These are phyloP conservation scores for Teratosphaeria pseudoeucalypti DNA, from an alignment of 2,329 filamentous ascomycete species.

Conservation along the genomic window DNA sequence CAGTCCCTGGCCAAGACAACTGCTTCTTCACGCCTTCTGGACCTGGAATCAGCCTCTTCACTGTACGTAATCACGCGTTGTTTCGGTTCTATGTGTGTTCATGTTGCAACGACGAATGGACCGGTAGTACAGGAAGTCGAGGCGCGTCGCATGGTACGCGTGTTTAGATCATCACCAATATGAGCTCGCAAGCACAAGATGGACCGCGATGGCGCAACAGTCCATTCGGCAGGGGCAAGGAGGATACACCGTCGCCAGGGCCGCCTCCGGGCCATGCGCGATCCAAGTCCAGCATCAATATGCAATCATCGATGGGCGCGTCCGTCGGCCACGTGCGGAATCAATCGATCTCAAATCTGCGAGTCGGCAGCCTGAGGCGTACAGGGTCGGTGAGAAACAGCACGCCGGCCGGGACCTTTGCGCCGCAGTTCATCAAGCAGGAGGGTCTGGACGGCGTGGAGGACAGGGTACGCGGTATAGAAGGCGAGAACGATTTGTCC, in stretches of 20 bases:
- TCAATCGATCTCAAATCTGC: conserved; percentile 51
- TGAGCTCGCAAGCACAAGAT: conserved; percentile 48
- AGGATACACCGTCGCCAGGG: conserved; percentile 53
- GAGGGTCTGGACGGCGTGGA: conserved; percentile 58
- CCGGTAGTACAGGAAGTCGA: background rate
- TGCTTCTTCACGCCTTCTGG: background rate
- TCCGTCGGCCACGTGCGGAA: conserved; percentile 53
- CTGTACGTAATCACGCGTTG: background rate
- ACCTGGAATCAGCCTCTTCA: background rate
- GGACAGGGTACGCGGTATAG: conserved; percentile 58
- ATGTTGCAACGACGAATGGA: background rate
- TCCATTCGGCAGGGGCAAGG: conserved; percentile 54
- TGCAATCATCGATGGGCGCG: conserved; percentile 42
- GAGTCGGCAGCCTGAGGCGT: conserved; percentile 16
- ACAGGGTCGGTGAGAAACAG: conserved; percentile 55
- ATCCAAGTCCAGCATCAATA: conserved; percentile 67
- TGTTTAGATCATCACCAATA: conserved; percentile 19
- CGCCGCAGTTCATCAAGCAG: conserved; percentile 87
- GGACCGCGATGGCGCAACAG: conserved; percentile 67
- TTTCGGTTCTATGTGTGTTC: background rate
- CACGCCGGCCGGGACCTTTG: conserved; percentile 72
- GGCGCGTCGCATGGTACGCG: conserved; percentile 5
- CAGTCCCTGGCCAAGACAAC: background rate
- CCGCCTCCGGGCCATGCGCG: conserved; percentile 43
- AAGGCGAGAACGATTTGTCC: conserved; percentile 97